A percentile compares a stretch with the other conserved stretches of the same genome.
Evolutionary conservation across 164 flowering plant genomes (phyloP).

Genomic region (Nymphaea thermarum): DNA sequence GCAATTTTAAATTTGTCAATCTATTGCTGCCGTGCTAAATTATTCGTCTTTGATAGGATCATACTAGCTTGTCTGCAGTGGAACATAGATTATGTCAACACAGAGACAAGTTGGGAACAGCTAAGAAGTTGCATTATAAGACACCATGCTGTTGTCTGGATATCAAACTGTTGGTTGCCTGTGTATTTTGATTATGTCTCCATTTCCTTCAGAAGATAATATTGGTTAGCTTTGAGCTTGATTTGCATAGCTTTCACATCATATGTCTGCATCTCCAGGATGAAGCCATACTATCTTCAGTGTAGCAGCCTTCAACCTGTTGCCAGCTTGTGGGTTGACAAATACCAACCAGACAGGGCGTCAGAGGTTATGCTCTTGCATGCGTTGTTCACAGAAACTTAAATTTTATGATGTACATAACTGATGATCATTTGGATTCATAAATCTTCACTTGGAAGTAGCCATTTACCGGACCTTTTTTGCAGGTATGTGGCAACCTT

Average conservation of each 20-base stretch:
- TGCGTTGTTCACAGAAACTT: not conserved
- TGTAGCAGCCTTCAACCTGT: conserved; percentile 18
- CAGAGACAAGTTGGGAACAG: no score
- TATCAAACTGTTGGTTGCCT: no score
- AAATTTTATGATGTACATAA: not conserved
- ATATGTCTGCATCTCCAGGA: conserved; percentile 20
- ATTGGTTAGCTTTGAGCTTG: not conserved
- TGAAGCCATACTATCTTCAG: conserved; percentile 14
- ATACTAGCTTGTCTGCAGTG: no score
- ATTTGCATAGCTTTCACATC: not conserved
- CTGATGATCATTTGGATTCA: not conserved
- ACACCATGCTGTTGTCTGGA: no score
- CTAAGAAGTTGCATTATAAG: no score
- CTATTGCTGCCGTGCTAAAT: no score
- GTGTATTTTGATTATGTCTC: no score
- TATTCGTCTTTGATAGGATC: no score
- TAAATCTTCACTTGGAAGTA: not conserved
- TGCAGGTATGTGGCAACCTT: conserved; percentile 85
- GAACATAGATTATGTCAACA: no score
- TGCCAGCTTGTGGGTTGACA: conserved; percentile 62
- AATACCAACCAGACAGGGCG: conserved; percentile 71
- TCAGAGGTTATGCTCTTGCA: conserved; percentile 33
- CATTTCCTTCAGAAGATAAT: not conserved
- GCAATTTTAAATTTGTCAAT: no score
- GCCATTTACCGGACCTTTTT: not conserved